Base-by-base conservation (phyloP, 805 yeast species). In the Sungouiozyma intestinalis region DNA sequence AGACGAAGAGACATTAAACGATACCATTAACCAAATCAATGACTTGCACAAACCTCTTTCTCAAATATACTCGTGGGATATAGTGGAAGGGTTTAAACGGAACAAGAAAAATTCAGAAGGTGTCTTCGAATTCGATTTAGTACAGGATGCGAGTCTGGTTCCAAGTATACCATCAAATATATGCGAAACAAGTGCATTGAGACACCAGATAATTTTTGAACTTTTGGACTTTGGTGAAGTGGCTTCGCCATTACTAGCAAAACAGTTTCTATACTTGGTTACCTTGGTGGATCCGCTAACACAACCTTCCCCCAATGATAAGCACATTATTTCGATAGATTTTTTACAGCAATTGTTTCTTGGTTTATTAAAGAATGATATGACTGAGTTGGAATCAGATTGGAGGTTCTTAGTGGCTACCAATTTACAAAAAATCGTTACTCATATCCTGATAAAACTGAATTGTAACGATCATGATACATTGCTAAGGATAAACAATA, bases 221-320 rank as follows among this genome's bases (percentile, higher is more conserved):
- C 42, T 57, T 6, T 37, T 58, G 20, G 37, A 44, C 11, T 43
- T 49, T 16, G 43, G 45, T 17, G 33, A 45, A n/a, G 35, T 46
- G 3, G 41, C 45, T 24, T 35, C 45, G 8, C 60, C 62, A 16
- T 40, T 56, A 15, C 33, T 57, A 20, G 17, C 40, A 15, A 35
- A 44, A 9, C 59, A 54, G 40, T 59, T 57, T 40, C 45, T 47
- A 4, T 48, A 62, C 0, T 40, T 73, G 2, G 57, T 71, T 2
- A 53, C 66, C 0, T 48, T 75, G 38, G 65, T 67, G 6, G 88
- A 82, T 55, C 85, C 87, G 2, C 65, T 71, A 50, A 78, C 87
- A 1, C 85, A 80, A 50, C 87, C 92, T 0, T 69, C 72, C 20
- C 83, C 79, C 34, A 69, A 68, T 18, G 81, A 76, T 43, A 58